A percentile compares a stretch with the other conserved stretches of the same genome.
phyloP scores from a whole-genome alignment of 805 yeast genomes.

The Teunomyces panamensis region DNA sequence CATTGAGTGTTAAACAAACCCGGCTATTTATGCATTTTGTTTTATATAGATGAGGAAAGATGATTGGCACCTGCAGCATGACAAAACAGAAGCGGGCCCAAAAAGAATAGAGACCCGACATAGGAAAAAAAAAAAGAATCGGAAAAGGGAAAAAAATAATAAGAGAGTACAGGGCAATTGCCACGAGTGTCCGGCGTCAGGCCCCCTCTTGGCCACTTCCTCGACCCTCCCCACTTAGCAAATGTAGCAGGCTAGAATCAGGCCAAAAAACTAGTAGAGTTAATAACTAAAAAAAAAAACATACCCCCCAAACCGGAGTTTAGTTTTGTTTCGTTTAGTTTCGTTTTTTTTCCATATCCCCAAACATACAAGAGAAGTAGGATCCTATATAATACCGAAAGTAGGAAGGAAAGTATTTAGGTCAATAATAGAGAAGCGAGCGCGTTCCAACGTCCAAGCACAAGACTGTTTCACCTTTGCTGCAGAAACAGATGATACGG shows the following conservation, averaged over 20 bases:
- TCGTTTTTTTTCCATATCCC: no score
- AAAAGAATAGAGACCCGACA: background rate
- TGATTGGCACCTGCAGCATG: background rate
- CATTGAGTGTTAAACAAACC: background rate
- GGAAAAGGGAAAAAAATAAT: background rate
- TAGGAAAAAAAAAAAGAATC: background rate
- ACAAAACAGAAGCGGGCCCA: background rate
- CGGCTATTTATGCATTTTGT: background rate
- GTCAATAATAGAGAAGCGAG: background rate
- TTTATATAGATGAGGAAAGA: background rate
- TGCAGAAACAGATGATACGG: constrained; percentile 1
- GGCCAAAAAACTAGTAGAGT: no score
- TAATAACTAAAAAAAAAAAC: background rate
- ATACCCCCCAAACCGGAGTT: no score
- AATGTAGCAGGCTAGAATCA: background rate
- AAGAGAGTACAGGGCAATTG: background rate
- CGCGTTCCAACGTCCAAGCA: background rate
- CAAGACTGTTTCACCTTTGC: background rate
- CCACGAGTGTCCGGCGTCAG: background rate
- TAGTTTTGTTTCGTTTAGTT: no score
- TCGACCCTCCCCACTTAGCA: background rate
- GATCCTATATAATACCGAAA: no score
- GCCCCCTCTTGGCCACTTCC: background rate
- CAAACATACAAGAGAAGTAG: no score
- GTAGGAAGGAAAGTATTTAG: no score